Percentiles rank a stretch among this genome's conserved stretches.
Conservation (phyloP, 2,329 filamentous ascomycete species). For the Chrysosphaeria jannelii region DNA sequence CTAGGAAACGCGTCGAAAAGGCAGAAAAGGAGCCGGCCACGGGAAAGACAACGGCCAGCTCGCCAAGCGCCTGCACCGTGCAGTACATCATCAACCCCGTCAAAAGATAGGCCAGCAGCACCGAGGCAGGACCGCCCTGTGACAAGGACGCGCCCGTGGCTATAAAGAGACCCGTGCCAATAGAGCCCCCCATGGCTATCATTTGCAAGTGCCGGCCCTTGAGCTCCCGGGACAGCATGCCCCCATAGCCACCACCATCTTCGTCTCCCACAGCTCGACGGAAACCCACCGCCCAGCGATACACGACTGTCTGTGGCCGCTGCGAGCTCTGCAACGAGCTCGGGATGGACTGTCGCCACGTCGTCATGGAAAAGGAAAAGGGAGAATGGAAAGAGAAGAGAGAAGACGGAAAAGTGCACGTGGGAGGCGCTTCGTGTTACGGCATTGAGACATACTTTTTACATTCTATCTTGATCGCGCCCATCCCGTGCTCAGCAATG, state of each 20-base stretch:
- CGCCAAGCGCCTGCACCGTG: slow-evolving; percentile 72
- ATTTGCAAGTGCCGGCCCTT: slow-evolving; percentile 79
- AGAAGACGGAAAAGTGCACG: background rate
- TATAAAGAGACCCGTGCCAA: slow-evolving; percentile 73
- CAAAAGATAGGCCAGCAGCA: slow-evolving; percentile 48
- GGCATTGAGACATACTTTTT: no score
- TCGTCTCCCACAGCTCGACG: no score
- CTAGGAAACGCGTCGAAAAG: slow-evolving; percentile 73
- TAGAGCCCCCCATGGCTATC: slow-evolving; percentile 88
- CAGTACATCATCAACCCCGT: slow-evolving; percentile 75
- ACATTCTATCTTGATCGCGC: slow-evolving; percentile 38
- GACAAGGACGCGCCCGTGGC: slow-evolving; percentile 44
- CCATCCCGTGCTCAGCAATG: slow-evolving; percentile 58
- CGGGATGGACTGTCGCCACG: background rate
- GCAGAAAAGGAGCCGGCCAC: slow-evolving; percentile 78
- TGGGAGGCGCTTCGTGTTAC: background rate
- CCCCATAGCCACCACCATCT: no score
- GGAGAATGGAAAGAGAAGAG: no score
- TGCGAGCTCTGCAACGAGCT: no score
- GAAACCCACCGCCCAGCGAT: no score
- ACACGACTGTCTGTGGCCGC: no score
- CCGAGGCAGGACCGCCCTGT: slow-evolving; percentile 44
- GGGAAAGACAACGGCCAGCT: slow-evolving; percentile 71
- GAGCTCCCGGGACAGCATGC: slow-evolving; percentile 45
- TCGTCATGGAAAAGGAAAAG: background rate